Conservation (phyloP, 495 filamentous ascomycete genomes). For the Xylaria sp. region DNA sequence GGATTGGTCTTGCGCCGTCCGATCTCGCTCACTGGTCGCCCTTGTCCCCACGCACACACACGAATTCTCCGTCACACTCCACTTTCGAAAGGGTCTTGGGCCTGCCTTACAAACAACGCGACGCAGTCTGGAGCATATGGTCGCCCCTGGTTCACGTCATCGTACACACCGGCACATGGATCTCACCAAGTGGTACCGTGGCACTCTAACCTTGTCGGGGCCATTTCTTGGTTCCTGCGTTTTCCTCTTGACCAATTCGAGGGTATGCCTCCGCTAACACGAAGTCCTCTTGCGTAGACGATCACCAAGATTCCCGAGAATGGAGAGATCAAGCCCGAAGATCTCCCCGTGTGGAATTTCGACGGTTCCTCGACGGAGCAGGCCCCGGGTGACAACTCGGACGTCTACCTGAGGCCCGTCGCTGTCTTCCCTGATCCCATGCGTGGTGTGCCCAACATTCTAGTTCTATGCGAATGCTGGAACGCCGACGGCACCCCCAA, state of each 20-base stretch:
- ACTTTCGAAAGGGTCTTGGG: constrained; percentile 1
- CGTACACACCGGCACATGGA: constrained; percentile 8
- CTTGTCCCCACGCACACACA: not conserved
- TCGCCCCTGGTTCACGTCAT: not conserved
- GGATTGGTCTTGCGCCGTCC: constrained; percentile 25
- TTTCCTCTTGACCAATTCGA: constrained; percentile 29
- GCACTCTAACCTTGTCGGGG: not conserved
- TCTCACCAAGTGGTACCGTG: constrained; percentile 15
- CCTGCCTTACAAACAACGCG: not conserved
- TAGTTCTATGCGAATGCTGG: constrained; percentile 96
- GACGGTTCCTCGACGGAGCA: constrained; percentile 95
- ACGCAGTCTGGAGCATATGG: not conserved
- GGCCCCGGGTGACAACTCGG: constrained; percentile 94
- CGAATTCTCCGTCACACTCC: not conserved
- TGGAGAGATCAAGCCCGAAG: constrained; percentile 63
- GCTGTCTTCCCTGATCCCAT: constrained; percentile 94
- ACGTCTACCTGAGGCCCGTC: constrained; percentile 94
- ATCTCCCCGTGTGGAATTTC: constrained; percentile 99
- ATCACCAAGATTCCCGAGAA: constrained; percentile 67
- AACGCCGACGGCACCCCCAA: constrained; percentile 95
- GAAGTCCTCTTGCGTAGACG: constrained; percentile 63
- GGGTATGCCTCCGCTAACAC: not conserved
- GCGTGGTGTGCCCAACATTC: constrained; percentile 81
- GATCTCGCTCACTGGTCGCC: constrained; percentile 35
- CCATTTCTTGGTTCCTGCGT: not conserved